A percentile compares a stretch with the other conserved stretches of the same genome.
Conservation (phyloP, 164 flowering plant genomes). For the Tetracentron sinense region DNA sequence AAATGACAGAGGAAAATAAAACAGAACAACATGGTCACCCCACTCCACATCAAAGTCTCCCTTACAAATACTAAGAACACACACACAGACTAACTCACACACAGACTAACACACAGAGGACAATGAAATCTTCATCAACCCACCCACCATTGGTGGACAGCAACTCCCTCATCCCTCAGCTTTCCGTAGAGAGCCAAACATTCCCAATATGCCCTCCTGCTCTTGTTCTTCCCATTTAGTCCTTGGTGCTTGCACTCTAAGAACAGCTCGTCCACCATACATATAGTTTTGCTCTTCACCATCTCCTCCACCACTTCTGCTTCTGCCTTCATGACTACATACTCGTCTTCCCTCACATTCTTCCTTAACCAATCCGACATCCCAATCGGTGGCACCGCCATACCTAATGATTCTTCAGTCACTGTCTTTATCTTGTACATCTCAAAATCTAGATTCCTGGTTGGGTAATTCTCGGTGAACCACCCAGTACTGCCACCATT, state of each 20-base stretch:
- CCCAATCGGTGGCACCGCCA: slow-evolving; percentile 22
- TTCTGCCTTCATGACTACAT: slow-evolving; percentile 77
- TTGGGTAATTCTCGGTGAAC: slow-evolving; percentile 68
- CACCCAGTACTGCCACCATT: slow-evolving; percentile 32
- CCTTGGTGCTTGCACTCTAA: slow-evolving; percentile 54
- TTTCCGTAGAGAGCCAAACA: slow-evolving; percentile 80
- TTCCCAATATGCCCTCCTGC: slow-evolving; percentile 83
- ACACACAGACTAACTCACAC: too few relatives aligned
- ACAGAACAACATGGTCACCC: too few relatives aligned
- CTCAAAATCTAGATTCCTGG: slow-evolving; percentile 47
- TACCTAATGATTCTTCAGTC: slow-evolving; percentile 20
- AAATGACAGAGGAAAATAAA: too few relatives aligned
- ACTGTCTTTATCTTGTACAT: slow-evolving; percentile 48
- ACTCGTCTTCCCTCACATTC: slow-evolving; percentile 66
- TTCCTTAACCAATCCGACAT: slow-evolving; percentile 65
- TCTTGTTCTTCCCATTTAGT: slow-evolving; percentile 28
- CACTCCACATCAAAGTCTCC: too few relatives aligned
- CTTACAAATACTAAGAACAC: too few relatives aligned
- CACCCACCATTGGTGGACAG: slow-evolving; percentile 99
- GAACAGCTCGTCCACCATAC: slow-evolving; percentile 72
- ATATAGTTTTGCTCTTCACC: slow-evolving; percentile 47
- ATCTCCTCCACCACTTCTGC: slow-evolving; percentile 73
- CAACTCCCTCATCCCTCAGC: slow-evolving; percentile 79
- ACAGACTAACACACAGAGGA: too few relatives aligned
- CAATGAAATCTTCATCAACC: too few relatives aligned